These are phyloP conservation scores for Rauvolfia tetraphylla DNA, from an alignment of 257 asterid genomes.

Conservation along the genomic window DNA sequence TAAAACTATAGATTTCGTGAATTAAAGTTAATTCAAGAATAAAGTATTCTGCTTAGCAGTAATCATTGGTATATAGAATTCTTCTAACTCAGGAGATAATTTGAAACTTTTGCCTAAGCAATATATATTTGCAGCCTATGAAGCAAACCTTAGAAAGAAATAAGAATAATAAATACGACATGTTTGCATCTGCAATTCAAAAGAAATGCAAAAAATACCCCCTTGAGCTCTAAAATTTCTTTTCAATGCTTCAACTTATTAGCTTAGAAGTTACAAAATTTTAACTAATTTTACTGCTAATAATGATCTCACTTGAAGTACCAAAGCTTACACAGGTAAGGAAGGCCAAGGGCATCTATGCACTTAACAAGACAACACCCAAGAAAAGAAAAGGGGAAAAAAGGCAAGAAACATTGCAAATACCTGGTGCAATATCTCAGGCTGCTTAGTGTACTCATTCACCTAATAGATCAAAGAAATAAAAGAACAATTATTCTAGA, in stretches of 20 bases:
- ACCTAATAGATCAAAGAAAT: constrained; percentile 41
- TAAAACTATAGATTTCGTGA: background rate
- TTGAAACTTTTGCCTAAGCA: background rate
- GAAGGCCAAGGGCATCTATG: background rate
- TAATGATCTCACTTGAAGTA: background rate
- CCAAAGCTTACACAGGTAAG: background rate
- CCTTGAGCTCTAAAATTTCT: background rate
- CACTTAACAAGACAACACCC: background rate
- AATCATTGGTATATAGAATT: background rate
- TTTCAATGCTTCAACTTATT: background rate
- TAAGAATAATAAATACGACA: background rate
- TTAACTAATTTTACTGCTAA: background rate
- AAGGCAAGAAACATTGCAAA: constrained; percentile 20
- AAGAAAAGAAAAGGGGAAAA: constrained; percentile 7
- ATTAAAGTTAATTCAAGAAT: background rate
- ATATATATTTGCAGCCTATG: background rate
- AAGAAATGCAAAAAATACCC: background rate
- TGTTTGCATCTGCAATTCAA: background rate
- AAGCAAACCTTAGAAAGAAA: background rate
- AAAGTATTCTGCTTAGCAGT: background rate
- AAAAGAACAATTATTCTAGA: background rate
- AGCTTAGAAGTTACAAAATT: background rate
- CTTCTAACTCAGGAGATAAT: background rate
- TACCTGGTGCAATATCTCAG: constrained; percentile 87
- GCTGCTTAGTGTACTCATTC: constrained; percentile 65